A percentile compares a stretch with the other conserved stretches of the same genome.
These are phyloP conservation scores for Wakefieldia striispora DNA, from an alignment of 768 basidiomycete species.

Conservation along the genomic window DNA sequence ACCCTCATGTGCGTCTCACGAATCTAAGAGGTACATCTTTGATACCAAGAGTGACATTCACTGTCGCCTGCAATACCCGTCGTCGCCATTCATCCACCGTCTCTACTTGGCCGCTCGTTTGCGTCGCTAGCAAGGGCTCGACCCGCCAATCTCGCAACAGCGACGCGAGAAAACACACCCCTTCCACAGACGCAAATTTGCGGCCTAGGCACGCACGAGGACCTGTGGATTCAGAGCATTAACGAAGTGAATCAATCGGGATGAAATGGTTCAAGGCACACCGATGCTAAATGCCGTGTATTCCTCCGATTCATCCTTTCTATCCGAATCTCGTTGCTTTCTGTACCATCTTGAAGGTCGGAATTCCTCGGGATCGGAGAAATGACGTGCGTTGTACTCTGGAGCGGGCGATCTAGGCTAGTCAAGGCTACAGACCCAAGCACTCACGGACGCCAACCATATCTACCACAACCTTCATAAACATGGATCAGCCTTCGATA, in stretches of 20 bases:
- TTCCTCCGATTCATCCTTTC: slow-evolving; percentile 16
- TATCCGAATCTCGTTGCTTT: slow-evolving; percentile 1
- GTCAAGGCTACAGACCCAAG: not conserved
- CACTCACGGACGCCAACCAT: slow-evolving; percentile 30
- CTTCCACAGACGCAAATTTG: slow-evolving; percentile 53
- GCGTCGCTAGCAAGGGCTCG: slow-evolving; percentile 38
- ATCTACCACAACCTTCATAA: slow-evolving; percentile 25
- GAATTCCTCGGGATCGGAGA: slow-evolving; percentile 36
- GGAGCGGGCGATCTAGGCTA: slow-evolving; percentile 1
- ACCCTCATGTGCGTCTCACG: slow-evolving; percentile 18
- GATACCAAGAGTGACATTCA: slow-evolving; percentile 16
- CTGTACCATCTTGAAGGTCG: slow-evolving; percentile 40
- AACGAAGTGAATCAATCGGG: not conserved
- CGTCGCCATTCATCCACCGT: slow-evolving; percentile 24
- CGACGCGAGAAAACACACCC: slow-evolving; percentile 50
- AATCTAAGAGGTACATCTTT: slow-evolving; percentile 23
- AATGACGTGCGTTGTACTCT: slow-evolving; percentile 39
- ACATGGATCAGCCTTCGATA: not conserved
- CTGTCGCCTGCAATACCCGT: slow-evolving; percentile 19
- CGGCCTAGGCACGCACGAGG: slow-evolving; percentile 54
- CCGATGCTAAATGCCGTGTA: slow-evolving; percentile 25
- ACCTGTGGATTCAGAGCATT: slow-evolving; percentile 27
- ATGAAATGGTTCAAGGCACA: slow-evolving; percentile 1
- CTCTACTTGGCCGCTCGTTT: slow-evolving; percentile 10
- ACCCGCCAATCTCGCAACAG: slow-evolving; percentile 53